Evolutionary conservation across 2,329 filamentous ascomycete genomes (phyloP).

Genomic region (Alternaria tenuissima): DNA sequence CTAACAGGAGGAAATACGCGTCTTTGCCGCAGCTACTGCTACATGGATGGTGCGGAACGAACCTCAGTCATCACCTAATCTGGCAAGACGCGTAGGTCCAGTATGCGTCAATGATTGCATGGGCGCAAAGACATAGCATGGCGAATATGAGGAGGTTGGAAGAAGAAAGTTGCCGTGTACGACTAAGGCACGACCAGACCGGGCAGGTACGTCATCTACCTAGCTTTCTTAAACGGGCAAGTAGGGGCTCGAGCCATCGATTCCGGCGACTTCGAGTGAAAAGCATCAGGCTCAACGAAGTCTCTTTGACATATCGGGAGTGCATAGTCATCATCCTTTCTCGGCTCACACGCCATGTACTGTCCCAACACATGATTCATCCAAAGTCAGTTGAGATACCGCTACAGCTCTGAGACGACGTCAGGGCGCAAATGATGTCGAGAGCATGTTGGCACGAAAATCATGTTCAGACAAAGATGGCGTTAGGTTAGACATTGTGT

Average conservation of each 20-base stretch:
- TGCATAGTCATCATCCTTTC: background rate
- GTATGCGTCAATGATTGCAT: background rate
- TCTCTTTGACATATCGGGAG: background rate
- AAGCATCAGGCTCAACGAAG: background rate
- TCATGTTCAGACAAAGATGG: background rate
- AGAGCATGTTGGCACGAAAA: background rate
- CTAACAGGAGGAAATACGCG: slow-evolving; percentile 1
- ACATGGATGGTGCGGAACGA: background rate
- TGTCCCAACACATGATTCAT: background rate
- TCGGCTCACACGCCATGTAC: background rate
- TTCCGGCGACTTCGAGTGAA: background rate
- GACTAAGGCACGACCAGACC: background rate
- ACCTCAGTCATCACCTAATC: background rate
- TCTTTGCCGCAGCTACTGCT: background rate
- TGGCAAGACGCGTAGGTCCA: background rate
- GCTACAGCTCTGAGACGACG: background rate
- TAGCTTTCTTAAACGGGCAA: background rate
- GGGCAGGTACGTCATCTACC: background rate
- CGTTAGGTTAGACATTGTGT: background rate
- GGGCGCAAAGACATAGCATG: background rate
- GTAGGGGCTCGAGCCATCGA: background rate
- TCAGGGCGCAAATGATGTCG: background rate
- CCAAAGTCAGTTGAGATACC: background rate
- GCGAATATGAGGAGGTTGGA: background rate
- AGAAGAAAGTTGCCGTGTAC: slow-evolving; percentile 1